These are phyloP conservation scores for Solanum chacoense DNA, from an alignment of 305 asterid genomes.

Conservation along the genomic window DNA sequence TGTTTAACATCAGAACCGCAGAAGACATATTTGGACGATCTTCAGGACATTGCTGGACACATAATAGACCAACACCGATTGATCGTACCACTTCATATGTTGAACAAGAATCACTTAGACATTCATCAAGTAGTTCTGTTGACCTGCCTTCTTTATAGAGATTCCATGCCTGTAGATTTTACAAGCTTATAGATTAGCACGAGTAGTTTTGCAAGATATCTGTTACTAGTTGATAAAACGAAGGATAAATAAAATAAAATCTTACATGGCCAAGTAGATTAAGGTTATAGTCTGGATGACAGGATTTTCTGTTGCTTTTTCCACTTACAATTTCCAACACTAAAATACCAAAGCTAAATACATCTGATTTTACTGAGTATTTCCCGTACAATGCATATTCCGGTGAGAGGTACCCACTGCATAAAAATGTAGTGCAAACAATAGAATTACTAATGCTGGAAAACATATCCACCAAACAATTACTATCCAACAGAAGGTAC, in stretches of 20 bases:
- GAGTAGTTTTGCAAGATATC: background rate
- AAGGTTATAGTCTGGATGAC: constrained; percentile 3
- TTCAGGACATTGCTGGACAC: constrained; percentile 16
- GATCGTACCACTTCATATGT: background rate
- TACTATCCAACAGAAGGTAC: background rate
- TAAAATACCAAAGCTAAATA: constrained; percentile 24
- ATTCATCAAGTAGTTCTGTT: background rate
- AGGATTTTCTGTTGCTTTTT: constrained; percentile 15
- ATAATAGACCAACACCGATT: constrained; percentile 1
- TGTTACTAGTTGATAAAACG: background rate
- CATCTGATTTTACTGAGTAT: constrained; percentile 22
- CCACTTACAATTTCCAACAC: constrained; percentile 19
- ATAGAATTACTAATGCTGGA: background rate
- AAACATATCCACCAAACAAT: background rate
- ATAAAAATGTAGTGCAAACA: background rate
- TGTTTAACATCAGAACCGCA: constrained; percentile 11
- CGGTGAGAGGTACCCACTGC: constrained; percentile 28
- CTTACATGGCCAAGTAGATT: constrained; percentile 21
- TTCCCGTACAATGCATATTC: constrained; percentile 15
- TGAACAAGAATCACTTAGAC: background rate
- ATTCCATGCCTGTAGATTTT: background rate
- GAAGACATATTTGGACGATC: constrained; percentile 21
- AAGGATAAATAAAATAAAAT: background rate
- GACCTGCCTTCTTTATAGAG: background rate
- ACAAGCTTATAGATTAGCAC: background rate